Evolutionary conservation across 805 yeast species (phyloP), one percentile per base, ranked within the genome.

Genomic region (Millerago galiae): DNA sequence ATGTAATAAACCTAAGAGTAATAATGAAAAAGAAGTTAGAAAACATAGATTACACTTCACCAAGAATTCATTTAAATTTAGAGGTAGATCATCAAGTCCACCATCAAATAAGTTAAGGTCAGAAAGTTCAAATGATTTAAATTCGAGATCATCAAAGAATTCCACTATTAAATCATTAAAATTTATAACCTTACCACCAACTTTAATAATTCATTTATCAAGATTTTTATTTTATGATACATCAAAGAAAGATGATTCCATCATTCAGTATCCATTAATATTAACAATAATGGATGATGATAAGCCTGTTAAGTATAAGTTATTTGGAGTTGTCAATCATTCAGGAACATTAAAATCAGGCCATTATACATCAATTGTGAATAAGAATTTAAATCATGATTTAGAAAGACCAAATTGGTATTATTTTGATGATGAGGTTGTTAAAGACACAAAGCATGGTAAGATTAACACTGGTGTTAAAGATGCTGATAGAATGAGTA

Each of bases 161-260:
- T 72, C 72, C 25, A 79, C 93, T 39, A 68, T 83, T 15, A 91
- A 93, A 60, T 72, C 79, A 16, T 67, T 90, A 46, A 71, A 75
- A 28, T 86, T 91, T 37, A 80, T 95, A 2, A 68, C 91, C 35
- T 64, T 91, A 30, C 98, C 99, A 1, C 79, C 76, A 35, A 73
- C 85, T 2, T 68, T 91, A 45, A 81, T 91, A 17, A 76, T 91
- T 35, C 96, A 91, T 60, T 72, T 91, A 48, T 89, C 95, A 49
- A 68, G 99, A 50, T 91, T 91, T 62, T 62, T 53, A 55, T 74
- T 71, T 41, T 72, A 67, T 53, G 75, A 72, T 48, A 59, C 79
- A 33, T 72, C 79, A 2, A 78, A 77, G 53, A 77, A 78, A 51
- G 68, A 70, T 45, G 56, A 70, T 40, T 68, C 79, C 1, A 61